phyloP scores from a whole-genome alignment of 1,139 yeast species.

The Geotrichum klebahnii region DNA sequence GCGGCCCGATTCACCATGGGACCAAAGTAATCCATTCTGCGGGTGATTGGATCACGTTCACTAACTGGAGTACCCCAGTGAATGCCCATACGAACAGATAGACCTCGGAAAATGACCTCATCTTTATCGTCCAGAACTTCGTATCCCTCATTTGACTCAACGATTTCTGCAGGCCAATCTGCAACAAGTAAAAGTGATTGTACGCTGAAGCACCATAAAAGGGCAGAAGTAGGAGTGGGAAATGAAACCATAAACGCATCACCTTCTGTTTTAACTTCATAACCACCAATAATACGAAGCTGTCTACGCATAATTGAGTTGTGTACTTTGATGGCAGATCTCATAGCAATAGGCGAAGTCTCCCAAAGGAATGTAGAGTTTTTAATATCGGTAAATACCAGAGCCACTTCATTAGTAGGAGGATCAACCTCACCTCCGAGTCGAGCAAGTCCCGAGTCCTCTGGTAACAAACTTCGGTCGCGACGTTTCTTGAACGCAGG shows the following conservation, averaged over 20 bases:
- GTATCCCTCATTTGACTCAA: slow-evolving; percentile 80
- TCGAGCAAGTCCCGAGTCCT: slow-evolving; percentile 77
- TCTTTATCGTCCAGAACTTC: slow-evolving; percentile 67
- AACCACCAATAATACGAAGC: slow-evolving; percentile 87
- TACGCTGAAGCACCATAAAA: slow-evolving; percentile 90
- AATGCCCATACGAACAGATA: slow-evolving; percentile 94
- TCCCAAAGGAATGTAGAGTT: slow-evolving; percentile 95
- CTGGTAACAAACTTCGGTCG: slow-evolving; percentile 48
- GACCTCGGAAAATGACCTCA: slow-evolving; percentile 67
- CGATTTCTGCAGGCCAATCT: slow-evolving; percentile 94
- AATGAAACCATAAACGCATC: slow-evolving; percentile 98
- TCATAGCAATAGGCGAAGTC: slow-evolving; percentile 86
- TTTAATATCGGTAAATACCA: slow-evolving; percentile 95
- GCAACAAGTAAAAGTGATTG: slow-evolving; percentile 78
- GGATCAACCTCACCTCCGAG: slow-evolving; percentile 93
- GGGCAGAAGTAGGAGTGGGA: slow-evolving; percentile 85
- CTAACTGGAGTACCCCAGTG: slow-evolving; percentile 98
- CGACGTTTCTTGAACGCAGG: slow-evolving; percentile 49
- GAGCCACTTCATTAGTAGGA: slow-evolving; percentile 89
- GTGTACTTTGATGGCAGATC: slow-evolving; percentile 92
- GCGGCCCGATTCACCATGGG: slow-evolving; percentile 98
- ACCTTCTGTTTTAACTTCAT: slow-evolving; percentile 98
- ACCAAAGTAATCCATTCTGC: slow-evolving; percentile 97
- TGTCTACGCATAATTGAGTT: slow-evolving; percentile 93
- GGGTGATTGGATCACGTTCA: slow-evolving; percentile 88